Percentiles rank a stretch among this genome's conserved stretches.
Conservation (phyloP, 352 stramenopile species). For the Pythium chondricola region DNA sequence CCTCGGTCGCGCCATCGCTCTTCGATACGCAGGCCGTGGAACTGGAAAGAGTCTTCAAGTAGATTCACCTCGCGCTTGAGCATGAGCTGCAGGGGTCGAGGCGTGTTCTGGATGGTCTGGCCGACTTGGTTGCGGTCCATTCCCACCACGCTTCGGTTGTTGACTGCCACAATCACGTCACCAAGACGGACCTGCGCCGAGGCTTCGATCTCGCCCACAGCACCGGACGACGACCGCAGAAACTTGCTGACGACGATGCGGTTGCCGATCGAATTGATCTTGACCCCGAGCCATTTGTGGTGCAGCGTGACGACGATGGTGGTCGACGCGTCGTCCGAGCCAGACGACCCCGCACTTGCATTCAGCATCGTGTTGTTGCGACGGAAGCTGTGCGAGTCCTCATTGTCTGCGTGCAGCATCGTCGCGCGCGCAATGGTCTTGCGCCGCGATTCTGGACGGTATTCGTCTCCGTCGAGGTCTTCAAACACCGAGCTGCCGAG, state of each 20-base stretch:
- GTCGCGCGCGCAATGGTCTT: constrained; percentile 1
- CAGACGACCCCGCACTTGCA: background rate
- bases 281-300: constrained; percentile 68
- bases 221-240: constrained; percentile 42
- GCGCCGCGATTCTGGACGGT: background rate
- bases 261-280: constrained; percentile 72
- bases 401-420: constrained; percentile 4
- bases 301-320: constrained; percentile 42
- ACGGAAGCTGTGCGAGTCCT: constrained; percentile 3
- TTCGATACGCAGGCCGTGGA: constrained; percentile 45
- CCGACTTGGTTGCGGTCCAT: constrained; percentile 59
- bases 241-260: constrained; percentile 74
- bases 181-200: constrained; percentile 48
- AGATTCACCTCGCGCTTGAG: constrained; percentile 42
- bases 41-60: constrained; percentile 52
- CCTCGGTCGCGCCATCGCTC: constrained; percentile 51
- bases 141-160: constrained; percentile 44
- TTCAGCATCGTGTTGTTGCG: constrained; percentile 1
- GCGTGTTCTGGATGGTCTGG: constrained; percentile 46
- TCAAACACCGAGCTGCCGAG: background rate
- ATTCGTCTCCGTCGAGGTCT: constrained; percentile 5
- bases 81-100: constrained; percentile 50
- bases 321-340: background rate
- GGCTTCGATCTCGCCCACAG: constrained; percentile 64
- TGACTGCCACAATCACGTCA: constrained; percentile 62